Percentiles rank a stretch among this genome's conserved stretches.
Evolutionary conservation across 2,329 filamentous ascomycete species (phyloP).

Genomic region (Myriangium duriaei): DNA sequence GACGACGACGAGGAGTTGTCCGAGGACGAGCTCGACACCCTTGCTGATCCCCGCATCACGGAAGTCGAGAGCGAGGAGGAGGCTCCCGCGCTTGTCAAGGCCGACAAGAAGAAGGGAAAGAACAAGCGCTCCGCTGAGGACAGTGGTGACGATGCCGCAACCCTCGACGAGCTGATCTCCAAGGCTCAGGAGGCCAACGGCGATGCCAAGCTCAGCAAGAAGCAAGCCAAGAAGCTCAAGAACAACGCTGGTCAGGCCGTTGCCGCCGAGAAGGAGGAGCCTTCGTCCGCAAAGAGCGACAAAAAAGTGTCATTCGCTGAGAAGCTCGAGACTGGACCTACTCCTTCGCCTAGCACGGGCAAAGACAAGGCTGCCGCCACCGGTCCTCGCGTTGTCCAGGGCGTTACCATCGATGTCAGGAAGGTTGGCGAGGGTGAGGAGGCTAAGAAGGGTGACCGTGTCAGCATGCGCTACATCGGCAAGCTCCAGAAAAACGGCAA

Average conservation of each 20-base stretch:
- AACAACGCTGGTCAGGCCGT: constrained; percentile 93
- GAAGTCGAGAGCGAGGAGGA: constrained; percentile 68
- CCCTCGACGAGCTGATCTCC: constrained; percentile 72
- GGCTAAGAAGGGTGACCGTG: constrained; percentile 79
- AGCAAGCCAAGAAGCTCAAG: constrained; percentile 95
- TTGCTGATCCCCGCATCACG: constrained; percentile 68
- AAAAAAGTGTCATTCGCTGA: constrained; percentile 99
- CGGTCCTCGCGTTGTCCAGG: constrained; percentile 68
- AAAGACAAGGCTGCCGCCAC: constrained; percentile 34
- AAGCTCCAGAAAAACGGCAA: constrained; percentile 83
- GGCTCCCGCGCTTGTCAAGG: constrained; percentile 40
- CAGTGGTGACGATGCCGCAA: constrained; percentile 43
- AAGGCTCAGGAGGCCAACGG: constrained; percentile 53
- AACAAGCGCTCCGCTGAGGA: constrained; percentile 85
- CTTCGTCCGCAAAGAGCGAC: constrained; percentile 45
- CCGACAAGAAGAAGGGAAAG: constrained; percentile 51
- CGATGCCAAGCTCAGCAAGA: constrained; percentile 77
- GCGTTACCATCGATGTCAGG: constrained; percentile 90
- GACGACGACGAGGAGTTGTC: constrained; percentile 35
- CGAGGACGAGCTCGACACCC: constrained; percentile 44
- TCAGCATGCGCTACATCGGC: constrained; percentile 95
- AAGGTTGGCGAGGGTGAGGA: constrained; percentile 74
- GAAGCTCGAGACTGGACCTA: constrained; percentile 94
- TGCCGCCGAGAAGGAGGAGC: constrained; percentile 34
- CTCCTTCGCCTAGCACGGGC: constrained; percentile 46